Base-by-base conservation (phyloP, 352 stramenopile genomes). In the Pythium chondricola region DNA sequence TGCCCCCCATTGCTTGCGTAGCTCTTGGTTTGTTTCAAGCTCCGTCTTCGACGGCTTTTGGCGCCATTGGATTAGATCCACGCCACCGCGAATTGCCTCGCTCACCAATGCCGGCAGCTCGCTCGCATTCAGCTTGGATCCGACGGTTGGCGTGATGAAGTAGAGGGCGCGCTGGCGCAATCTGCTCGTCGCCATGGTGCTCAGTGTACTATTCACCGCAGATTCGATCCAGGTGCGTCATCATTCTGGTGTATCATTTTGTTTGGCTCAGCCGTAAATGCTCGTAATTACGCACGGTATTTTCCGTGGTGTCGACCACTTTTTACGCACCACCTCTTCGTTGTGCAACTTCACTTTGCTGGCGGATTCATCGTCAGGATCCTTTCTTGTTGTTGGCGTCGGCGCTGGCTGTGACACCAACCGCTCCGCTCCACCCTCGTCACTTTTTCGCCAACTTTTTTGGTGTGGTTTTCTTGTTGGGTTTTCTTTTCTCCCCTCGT, bases 61-160 rank as follows among this genome's bases (percentile, higher is more conserved):
- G 26, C 72, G 61, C 65, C 71, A 76, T 56, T 82, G 72, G 36
- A 84, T 42, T 24, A 80, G 39, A 45, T 64, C 65, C 5, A 52
- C 72, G 17, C 72, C 72, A n/a, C 72, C 72, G 3, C 33, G 33
- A 26, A 84, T 67, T 17, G 72, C 69, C 22, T 68, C 58, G 29
- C 71, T 56, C 16, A 84, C 72, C 18, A 77, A 55, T 9, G 10
- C 16, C 17, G 65, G 35, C 13, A 84, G 57, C 22, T 61, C 54
- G 17, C 44, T 16, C 8, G 69, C 31, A 2, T 47, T 43, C 40
- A 74, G 27, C 24, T 52, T 49, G 35, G 30, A 32, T 14, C 66
- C 61, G 7, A 72, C 58, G 2, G 69, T 74, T 22, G 72, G 72
- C 30, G 72, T 84, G 61, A 84, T 78, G 66, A 82, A 80, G 61